Evolutionary conservation across 805 yeast species (phyloP).

Genomic region (Candida tibetensis): DNA sequence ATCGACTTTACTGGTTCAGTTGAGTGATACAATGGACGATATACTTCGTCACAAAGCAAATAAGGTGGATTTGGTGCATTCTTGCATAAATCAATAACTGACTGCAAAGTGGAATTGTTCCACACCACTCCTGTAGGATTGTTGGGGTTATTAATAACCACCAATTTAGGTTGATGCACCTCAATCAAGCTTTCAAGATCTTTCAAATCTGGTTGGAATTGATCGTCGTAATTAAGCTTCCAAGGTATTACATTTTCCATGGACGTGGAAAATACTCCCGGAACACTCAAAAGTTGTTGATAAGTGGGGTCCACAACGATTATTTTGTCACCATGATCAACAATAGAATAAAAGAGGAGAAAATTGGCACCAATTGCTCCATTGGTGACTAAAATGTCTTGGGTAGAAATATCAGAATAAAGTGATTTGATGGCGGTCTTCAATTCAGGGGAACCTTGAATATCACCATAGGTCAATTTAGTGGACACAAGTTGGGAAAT

Average conservation of each 20-base stretch:
- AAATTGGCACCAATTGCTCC: slow-evolving; percentile 60
- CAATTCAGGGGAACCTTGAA: slow-evolving; percentile 43
- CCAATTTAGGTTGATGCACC: slow-evolving; percentile 37
- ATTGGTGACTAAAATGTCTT: slow-evolving; percentile 47
- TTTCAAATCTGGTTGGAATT: slow-evolving; percentile 35
- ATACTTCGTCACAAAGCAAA: slow-evolving; percentile 51
- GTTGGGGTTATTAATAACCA: slow-evolving; percentile 48
- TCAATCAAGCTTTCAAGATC: slow-evolving; percentile 27
- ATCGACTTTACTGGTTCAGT: slow-evolving; percentile 35
- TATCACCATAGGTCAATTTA: slow-evolving; percentile 45
- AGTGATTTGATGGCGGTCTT: slow-evolving; percentile 33
- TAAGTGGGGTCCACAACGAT: slow-evolving; percentile 50
- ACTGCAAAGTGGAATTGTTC: slow-evolving; percentile 26
- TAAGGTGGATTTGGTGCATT: slow-evolving; percentile 23
- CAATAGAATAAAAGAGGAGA: slow-evolving; percentile 41
- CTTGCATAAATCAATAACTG: slow-evolving; percentile 38
- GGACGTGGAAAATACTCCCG: slow-evolving; percentile 42
- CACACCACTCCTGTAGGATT: slow-evolving; percentile 42
- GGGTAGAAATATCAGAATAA: slow-evolving; percentile 28
- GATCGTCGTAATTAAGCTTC: slow-evolving; percentile 29
- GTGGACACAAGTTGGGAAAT: slow-evolving; percentile 4
- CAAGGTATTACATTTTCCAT: slow-evolving; percentile 32
- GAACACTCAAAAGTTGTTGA: slow-evolving; percentile 49
- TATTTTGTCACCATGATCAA: slow-evolving; percentile 45
- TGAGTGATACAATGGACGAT: slow-evolving; percentile 50